These are phyloP conservation scores for Geotrichum europaeum DNA, from an alignment of 1,139 yeast genomes.

Conservation along the genomic window DNA sequence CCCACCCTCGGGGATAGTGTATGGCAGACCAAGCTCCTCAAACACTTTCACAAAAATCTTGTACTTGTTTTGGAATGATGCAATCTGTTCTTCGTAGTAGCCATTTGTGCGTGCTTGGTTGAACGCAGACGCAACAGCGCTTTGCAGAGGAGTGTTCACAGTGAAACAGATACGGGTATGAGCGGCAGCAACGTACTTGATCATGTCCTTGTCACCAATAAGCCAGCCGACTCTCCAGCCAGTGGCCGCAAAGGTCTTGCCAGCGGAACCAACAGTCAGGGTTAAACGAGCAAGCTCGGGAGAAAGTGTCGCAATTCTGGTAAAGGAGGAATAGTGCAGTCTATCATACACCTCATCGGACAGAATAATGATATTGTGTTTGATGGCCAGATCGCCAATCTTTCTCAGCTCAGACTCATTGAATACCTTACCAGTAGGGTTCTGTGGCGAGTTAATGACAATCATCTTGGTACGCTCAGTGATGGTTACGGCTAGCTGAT, in stretches of 20 bases:
- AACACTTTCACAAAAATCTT: constrained; percentile 65
- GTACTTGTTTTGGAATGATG: constrained; percentile 63
- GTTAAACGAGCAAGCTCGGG: constrained; percentile 77
- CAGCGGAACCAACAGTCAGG: constrained; percentile 91
- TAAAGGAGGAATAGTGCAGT: constrained; percentile 66
- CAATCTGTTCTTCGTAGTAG: constrained; percentile 66
- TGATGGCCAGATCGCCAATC: constrained; percentile 77
- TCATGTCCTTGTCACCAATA: constrained; percentile 75
- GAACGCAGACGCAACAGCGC: constrained; percentile 79
- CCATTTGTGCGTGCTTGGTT: constrained; percentile 51
- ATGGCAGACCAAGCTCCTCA: constrained; percentile 82
- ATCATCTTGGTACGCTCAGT: constrained; percentile 74
- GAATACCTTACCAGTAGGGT: constrained; percentile 90
- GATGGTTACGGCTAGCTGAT: constrained; percentile 63
- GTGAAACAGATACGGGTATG: constrained; percentile 90
- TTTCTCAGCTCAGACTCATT: constrained; percentile 61
- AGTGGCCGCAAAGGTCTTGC: constrained; percentile 94
- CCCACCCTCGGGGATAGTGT: constrained; percentile 88
- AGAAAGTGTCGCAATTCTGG: constrained; percentile 75
- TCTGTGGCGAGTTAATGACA: constrained; percentile 89
- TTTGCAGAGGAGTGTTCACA: constrained; percentile 90
- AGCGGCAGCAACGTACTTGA: constrained; percentile 79
- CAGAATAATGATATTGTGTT: constrained; percentile 71
- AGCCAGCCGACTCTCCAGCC: constrained; percentile 99
- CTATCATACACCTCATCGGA: constrained; percentile 96